phyloP scores from a whole-genome alignment of 2,329 filamentous ascomycete genomes.

The Nemania abortiva region DNA sequence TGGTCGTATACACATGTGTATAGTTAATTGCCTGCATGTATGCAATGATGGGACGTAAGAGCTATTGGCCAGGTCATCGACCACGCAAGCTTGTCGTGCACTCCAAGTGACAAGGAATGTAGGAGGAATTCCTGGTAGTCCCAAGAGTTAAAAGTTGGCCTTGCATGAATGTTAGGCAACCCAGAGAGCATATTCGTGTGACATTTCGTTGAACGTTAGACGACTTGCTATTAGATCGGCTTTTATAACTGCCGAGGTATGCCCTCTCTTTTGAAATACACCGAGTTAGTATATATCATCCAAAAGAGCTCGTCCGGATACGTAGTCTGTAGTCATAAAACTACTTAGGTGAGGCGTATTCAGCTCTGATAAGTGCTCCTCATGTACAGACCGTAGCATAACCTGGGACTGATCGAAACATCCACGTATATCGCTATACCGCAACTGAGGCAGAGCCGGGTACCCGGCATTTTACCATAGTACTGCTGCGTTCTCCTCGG shows the following conservation, averaged over 20 bases:
- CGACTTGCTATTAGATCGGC: neutral
- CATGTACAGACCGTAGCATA: neutral
- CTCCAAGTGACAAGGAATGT: neutral
- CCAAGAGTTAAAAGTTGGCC: neutral
- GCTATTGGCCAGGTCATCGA: neutral
- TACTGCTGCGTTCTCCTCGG: neutral
- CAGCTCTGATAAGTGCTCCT: neutral
- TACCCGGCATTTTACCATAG: neutral
- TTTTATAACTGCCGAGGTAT: neutral
- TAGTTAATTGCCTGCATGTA: neutral
- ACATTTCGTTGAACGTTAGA: neutral
- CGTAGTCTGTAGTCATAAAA: no score
- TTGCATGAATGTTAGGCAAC: conserved; percentile 17
- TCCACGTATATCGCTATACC: neutral
- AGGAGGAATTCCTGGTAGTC: neutral
- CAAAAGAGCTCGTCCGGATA: no score
- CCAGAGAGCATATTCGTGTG: neutral
- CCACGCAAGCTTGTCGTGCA: conserved; percentile 3
- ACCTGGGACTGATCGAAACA: neutral
- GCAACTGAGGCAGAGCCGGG: neutral
- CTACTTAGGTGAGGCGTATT: neutral
- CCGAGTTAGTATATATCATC: neutral
- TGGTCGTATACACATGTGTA: neutral
- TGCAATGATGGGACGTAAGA: neutral
- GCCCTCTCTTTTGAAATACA: neutral